Evolutionary conservation across 139 green algal species (phyloP), one percentile per base, ranked within the genome.

Genomic region (Mychonastes homosphaera): DNA sequence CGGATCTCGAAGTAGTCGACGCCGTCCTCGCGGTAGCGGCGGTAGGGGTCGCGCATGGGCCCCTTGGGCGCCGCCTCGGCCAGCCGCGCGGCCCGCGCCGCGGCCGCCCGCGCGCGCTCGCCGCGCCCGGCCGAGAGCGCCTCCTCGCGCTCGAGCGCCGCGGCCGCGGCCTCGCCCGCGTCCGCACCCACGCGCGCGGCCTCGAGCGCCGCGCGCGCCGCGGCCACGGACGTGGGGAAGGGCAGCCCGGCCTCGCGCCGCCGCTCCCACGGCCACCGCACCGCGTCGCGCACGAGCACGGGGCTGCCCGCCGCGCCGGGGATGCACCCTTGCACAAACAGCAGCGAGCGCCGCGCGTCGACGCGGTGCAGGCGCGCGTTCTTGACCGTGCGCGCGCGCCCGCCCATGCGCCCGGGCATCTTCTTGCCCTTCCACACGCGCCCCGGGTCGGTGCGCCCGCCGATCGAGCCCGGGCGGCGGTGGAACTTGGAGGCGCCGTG

Each of bases 361-460:
- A 99, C 84, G 72, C 92, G 82, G 63, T 84, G 87, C 10, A 91
- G 54, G 53, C 74, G 78, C 40, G 71, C 78, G 65, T 84, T 84
- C 28, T 80, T 79, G 32, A 92, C 79, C 1, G 86, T 97, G 18
- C 82, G 60, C 19, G 54, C 69, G 53, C 88, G 73, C 23, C 71
- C 67, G 43, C 93, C 93, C 88, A 98, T 94, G 33, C 81, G 79
- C 6, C 93, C 93, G 0, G 93, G 69, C 88, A 99, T 94, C 73
- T 96, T 96, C 74, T 97, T 98, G 54, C 88, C 91, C 69, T 95
- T 94, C 76, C 87, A 98, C 36, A 96, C 81, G 56, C 79, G 87
- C 28, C 87, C 89, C 0, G 87, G 86, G 72, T 91, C 84, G 48
- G 84, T 70, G n/a, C 72, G 69, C 36, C 57, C 54, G 45, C 73